These are phyloP conservation scores for Coniella vitis DNA, from an alignment of 2,329 filamentous ascomycete species.

Conservation along the genomic window DNA sequence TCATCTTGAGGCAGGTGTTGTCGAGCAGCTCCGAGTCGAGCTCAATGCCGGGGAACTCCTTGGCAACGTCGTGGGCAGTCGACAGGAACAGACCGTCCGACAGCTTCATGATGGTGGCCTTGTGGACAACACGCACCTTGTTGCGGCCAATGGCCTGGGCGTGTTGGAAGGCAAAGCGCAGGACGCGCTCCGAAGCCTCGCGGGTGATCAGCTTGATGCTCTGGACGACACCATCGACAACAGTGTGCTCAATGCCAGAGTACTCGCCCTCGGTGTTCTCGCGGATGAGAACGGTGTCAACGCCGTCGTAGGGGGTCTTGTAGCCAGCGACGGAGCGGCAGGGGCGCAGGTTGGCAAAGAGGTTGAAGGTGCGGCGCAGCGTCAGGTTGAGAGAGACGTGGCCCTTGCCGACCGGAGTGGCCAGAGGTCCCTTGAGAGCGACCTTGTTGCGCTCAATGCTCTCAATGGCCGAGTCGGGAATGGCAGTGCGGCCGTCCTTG, in stretches of 20 bases:
- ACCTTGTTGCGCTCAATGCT: constrained; percentile 95
- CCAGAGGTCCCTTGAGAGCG: constrained; percentile 94
- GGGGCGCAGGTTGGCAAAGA: constrained; percentile 97
- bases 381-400: constrained; percentile 99
- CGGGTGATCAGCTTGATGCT: constrained; percentile 99
- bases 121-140: constrained; percentile 98
- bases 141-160: constrained; percentile 87
- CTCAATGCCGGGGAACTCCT: constrained; percentile 93
- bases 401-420: constrained; percentile 95
- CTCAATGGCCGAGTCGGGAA: constrained; percentile 85
- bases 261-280: constrained; percentile 53
- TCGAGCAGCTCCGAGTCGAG: constrained; percentile 97
- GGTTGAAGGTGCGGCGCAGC: constrained; percentile 97
- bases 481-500: constrained; percentile 92
- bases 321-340: constrained; percentile 95
- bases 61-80: constrained; percentile 76
- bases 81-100: constrained; percentile 96
- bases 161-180: constrained; percentile 97
- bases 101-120: constrained; percentile 99
- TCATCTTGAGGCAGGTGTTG: constrained; percentile 99
- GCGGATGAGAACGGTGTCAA: constrained; percentile 95
- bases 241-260: constrained; percentile 22
- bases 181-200: constrained; percentile 88
- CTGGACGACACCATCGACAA: constrained; percentile 78
- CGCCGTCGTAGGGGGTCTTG: constrained; percentile 97